Evolutionary conservation across 2,329 filamentous ascomycete genomes (phyloP), one percentile per base, ranked within the genome.

Genomic region (Lachnellula arida): DNA sequence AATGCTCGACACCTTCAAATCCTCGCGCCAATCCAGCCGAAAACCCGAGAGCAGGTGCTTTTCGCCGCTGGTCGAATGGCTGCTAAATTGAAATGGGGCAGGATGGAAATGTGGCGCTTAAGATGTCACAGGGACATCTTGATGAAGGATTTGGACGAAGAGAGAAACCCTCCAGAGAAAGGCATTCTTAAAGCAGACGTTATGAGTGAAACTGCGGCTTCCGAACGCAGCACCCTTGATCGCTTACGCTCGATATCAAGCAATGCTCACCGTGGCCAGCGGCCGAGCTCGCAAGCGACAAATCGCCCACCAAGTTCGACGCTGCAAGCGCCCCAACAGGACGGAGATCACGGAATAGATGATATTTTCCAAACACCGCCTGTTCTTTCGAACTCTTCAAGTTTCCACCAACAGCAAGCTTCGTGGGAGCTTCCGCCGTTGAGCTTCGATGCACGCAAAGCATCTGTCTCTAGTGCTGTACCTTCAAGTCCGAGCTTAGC

Each of bases 71-170:
- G 87, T 5, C 85, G 88, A 7, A 86, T 96, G 73, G 86, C 92
- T 54, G 91, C 91, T 3, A 91, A 93, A 69, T 75, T 99, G 58
- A 96, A 94, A 70, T 97, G 93, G 93, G 86, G 87, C n/a, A 82
- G 93, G 58, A 87, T 95, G 70, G 91, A 96, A 63, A 94, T 97
- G 19, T 97, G 92, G 91, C 88, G 86, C 53, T 82, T 93, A 65
- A 93, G 85, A 67, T 97, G 92, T 62, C 92, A 99, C 71, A 86
- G 87, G 43, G 93, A 97, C 65, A 92, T 97, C 58, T 75, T 99
- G 19, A 78, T 85, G 5, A 81, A 91, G 72, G 94, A 99, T 68
- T 76, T 97, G 8, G 88, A 93, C 53, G 90, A 96, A 63, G 92
- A 96, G 66, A 67, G 59, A 35, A 69, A 68, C 42, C 42, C 42